Evolutionary conservation across 371 early-diverging fungal genomes (phyloP).

Genomic region (Lichtheimia ornata): DNA sequence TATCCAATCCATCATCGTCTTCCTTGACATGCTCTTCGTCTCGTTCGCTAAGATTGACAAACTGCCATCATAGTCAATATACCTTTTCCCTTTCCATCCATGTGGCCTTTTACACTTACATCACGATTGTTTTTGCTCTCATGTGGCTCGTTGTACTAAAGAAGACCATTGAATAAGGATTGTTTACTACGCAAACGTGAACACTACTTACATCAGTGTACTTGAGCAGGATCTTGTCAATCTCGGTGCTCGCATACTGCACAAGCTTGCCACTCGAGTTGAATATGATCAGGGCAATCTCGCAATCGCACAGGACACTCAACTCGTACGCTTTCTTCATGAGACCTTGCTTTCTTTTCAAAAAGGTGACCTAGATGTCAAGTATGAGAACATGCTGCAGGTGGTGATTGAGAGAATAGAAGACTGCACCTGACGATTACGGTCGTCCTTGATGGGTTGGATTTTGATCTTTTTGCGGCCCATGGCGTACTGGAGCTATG

Average conservation of each 20-base stretch:
- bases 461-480: slow-evolving; percentile 97
- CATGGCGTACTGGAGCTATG: slow-evolving; percentile 49
- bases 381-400: background rate
- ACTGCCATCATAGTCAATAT: slow-evolving; percentile 18
- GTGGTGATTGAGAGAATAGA: background rate
- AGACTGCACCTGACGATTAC: slow-evolving; percentile 82
- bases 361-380: slow-evolving; percentile 83
- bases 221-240: slow-evolving; percentile 86
- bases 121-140: slow-evolving; percentile 67
- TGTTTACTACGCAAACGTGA: background rate
- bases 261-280: slow-evolving; percentile 89
- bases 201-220: slow-evolving; percentile 77
- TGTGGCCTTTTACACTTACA: slow-evolving; percentile 30
- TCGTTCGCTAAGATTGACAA: slow-evolving; percentile 16
- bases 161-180: background rate
- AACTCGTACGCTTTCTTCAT: slow-evolving; percentile 99
- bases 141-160: slow-evolving; percentile 64
- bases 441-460: slow-evolving; percentile 90
- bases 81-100: background rate
- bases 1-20: slow-evolving; percentile 9
- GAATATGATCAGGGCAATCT: slow-evolving; percentile 94
- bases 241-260: slow-evolving; percentile 89
- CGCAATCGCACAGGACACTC: slow-evolving; percentile 94
- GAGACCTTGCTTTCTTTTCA: slow-evolving; percentile 97
- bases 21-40: slow-evolving; percentile 14